Evolutionary conservation across 306 rosid species (phyloP).

Genomic region (Quercus engelmannii): DNA sequence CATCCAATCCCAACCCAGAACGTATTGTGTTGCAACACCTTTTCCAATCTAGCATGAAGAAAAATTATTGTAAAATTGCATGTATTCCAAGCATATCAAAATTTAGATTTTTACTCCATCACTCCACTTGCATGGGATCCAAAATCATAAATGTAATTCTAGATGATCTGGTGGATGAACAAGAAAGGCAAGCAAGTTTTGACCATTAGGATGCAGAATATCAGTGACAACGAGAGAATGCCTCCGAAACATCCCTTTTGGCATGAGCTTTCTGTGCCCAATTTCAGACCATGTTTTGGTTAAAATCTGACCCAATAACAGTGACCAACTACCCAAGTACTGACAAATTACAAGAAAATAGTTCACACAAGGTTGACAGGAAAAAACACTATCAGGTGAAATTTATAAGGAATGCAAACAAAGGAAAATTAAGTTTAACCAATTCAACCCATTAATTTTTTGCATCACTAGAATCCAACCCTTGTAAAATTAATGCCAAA

Average conservation of each 20-base stretch:
- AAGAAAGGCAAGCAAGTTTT: constrained; percentile 69
- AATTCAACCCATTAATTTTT: no score
- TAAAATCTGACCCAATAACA: neutral
- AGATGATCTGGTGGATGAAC: no score
- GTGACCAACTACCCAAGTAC: neutral
- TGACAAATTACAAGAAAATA: neutral
- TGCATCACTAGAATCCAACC: no score
- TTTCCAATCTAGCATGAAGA: constrained; percentile 66
- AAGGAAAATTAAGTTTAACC: no score
- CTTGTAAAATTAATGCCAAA: no score
- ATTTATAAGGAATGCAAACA: neutral
- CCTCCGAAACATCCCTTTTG: constrained; percentile 92
- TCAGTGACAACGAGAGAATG: constrained; percentile 81
- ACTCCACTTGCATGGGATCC: constrained; percentile 6
- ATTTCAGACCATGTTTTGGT: constrained; percentile 16
- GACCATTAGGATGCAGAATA: constrained; percentile 58
- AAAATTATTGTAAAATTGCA: constrained; percentile 6
- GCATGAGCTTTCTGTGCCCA: constrained; percentile 61
- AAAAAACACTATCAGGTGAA: neutral
- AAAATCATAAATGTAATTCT: neutral
- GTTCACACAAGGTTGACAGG: neutral
- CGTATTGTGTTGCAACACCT: constrained; percentile 87
- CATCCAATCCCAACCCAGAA: constrained; percentile 97
- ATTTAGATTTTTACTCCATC: neutral
- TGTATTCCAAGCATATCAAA: neutral